Evolutionary conservation across 768 basidiomycete genomes (phyloP).

Genomic region (Roridomyces roridus): DNA sequence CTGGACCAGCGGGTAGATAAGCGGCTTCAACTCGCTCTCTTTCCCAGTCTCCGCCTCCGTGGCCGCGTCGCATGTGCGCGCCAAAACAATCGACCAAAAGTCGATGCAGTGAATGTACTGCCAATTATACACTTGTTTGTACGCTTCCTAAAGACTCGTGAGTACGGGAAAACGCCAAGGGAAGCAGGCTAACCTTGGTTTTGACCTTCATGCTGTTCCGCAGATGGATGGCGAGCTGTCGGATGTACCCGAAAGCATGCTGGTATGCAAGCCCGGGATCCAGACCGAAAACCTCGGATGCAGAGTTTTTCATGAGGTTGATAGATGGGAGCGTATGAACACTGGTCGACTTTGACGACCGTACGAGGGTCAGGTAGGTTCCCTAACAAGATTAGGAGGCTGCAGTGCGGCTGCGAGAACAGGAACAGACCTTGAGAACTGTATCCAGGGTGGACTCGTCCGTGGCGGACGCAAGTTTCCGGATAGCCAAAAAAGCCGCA

Average conservation of each 20-base stretch:
- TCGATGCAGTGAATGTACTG: slow-evolving; percentile 96
- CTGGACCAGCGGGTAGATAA: slow-evolving; percentile 96
- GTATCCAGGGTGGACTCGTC: slow-evolving; percentile 85
- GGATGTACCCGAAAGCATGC: slow-evolving; percentile 94
- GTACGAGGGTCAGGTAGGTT: slow-evolving; percentile 87
- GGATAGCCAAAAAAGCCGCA: slow-evolving; percentile 83
- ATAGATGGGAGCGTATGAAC: slow-evolving; percentile 88
- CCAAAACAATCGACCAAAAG: slow-evolving; percentile 93
- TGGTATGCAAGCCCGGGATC: slow-evolving; percentile 82
- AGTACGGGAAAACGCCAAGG: neutral
- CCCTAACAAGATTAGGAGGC: slow-evolving; percentile 52
- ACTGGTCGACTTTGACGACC: slow-evolving; percentile 85
- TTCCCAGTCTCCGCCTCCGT: slow-evolving; percentile 55
- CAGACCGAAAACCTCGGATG: slow-evolving; percentile 87
- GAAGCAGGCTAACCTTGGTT: slow-evolving; percentile 62
- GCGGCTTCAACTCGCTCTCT: slow-evolving; percentile 82
- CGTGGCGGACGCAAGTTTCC: slow-evolving; percentile 76
- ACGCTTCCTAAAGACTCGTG: slow-evolving; percentile 69
- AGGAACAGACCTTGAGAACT: slow-evolving; percentile 75
- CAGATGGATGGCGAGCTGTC: slow-evolving; percentile 92
- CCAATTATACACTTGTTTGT: slow-evolving; percentile 98
- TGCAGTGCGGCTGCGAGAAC: neutral
- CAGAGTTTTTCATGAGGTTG: slow-evolving; percentile 97
- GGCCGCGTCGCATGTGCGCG: slow-evolving; percentile 74
- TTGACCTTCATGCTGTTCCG: slow-evolving; percentile 90